phyloP scores from a whole-genome alignment of 108 stramenopile genomes.

The Ochromonas danica region DNA sequence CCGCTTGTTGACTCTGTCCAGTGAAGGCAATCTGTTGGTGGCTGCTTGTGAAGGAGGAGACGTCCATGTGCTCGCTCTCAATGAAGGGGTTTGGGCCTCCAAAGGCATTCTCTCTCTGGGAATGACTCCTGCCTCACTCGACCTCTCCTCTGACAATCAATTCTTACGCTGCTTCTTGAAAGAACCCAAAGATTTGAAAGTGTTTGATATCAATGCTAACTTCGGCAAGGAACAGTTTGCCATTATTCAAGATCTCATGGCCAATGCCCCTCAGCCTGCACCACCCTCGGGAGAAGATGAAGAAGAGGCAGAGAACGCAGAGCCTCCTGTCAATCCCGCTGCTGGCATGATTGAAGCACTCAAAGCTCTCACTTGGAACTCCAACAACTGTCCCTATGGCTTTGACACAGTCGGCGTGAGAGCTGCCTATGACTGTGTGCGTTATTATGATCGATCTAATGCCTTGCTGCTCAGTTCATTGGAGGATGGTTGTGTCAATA shows the following conservation, averaged over 20 bases:
- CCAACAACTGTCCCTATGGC: background rate
- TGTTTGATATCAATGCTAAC: background rate
- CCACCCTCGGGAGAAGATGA: background rate
- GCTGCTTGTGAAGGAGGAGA: background rate
- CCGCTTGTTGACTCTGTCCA: background rate
- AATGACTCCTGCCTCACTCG: background rate
- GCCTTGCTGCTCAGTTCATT: background rate
- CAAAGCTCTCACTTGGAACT: constrained; percentile 11
- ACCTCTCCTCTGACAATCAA: background rate
- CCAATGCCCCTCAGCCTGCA: background rate
- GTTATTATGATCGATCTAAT: background rate
- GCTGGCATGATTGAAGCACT: constrained; percentile 1
- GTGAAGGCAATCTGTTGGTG: constrained; percentile 18
- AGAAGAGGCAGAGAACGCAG: background rate
- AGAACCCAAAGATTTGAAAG: background rate
- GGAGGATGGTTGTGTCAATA: background rate
- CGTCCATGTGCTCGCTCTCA: background rate
- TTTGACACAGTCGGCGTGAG: background rate
- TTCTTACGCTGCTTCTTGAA: background rate
- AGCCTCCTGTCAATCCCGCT: background rate
- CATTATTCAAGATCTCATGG: background rate
- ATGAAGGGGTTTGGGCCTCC: background rate
- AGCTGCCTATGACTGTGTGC: background rate
- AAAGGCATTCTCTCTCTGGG: background rate
- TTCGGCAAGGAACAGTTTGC: constrained; percentile 6